Percentiles rank a stretch among this genome's conserved stretches.
Conservation (phyloP, 495 filamentous ascomycete species). For the Aspergillus diversus region DNA sequence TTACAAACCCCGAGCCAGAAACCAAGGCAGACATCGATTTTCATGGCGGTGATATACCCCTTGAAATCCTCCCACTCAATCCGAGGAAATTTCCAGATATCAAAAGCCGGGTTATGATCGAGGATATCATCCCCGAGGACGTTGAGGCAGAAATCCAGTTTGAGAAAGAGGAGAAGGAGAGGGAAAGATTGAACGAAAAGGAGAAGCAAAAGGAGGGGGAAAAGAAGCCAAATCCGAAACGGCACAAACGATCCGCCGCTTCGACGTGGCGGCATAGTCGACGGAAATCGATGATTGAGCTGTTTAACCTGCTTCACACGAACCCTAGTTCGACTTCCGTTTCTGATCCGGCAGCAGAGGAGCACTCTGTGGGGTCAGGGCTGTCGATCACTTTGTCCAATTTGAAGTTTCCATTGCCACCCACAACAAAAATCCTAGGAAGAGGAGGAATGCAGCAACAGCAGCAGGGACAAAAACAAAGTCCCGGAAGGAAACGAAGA, state of each 20-base stretch:
- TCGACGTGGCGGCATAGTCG: slow-evolving; percentile 22
- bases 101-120: slow-evolving; percentile 24
- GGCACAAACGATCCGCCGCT: slow-evolving; percentile 14
- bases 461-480: no score
- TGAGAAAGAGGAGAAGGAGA: neutral
- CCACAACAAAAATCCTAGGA: neutral
- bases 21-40: neutral
- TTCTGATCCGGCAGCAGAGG: neutral
- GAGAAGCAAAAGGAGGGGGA: neutral
- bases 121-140: slow-evolving; percentile 26
- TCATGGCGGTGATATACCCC: neutral
- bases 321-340: slow-evolving; percentile 1
- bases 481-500: neutral
- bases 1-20: neutral
- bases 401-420: slow-evolving; percentile 11
- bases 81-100: slow-evolving; percentile 15
- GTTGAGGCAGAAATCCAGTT: neutral
- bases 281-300: slow-evolving; percentile 31
- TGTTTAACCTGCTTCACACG: slow-evolving; percentile 25
- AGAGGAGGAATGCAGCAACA: no score
- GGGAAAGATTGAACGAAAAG: neutral
- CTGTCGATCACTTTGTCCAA: neutral
- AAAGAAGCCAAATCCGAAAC: neutral
- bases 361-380: neutral
- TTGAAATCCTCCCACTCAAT: neutral